These are phyloP conservation scores for Striga asiatica DNA, from an alignment of 257 asterid species.

Conservation along the genomic window DNA sequence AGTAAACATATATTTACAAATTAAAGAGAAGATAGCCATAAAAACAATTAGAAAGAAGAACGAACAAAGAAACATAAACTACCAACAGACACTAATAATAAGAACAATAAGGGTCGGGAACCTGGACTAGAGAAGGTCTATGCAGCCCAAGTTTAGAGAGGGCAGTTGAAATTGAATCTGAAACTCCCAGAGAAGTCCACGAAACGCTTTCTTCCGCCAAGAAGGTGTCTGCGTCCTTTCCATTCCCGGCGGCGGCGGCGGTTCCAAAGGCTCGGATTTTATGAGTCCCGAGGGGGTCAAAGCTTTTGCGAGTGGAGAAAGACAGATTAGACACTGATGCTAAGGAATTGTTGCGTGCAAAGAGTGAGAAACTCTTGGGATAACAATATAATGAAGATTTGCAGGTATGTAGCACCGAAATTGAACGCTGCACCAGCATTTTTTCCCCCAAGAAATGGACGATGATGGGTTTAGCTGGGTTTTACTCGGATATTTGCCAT, in stretches of 20 bases:
- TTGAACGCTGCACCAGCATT: slow-evolving; percentile 43
- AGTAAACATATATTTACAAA: too few species aligned
- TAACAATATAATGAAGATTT: slow-evolving; percentile 23
- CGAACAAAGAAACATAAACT: too few species aligned
- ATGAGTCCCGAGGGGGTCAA: slow-evolving; percentile 19
- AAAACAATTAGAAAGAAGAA: too few species aligned
- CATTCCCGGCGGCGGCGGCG: slow-evolving; percentile 23
- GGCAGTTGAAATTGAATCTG: slow-evolving; percentile 49
- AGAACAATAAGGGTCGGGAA: not conserved
- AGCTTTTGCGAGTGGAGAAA: slow-evolving; percentile 14
- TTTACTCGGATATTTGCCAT: not conserved
- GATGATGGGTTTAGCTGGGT: slow-evolving; percentile 27
- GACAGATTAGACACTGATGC: slow-evolving; percentile 14
- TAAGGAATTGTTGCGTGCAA: slow-evolving; percentile 15
- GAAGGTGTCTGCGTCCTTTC: slow-evolving; percentile 45
- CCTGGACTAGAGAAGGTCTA: slow-evolving; percentile 93
- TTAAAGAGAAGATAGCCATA: too few species aligned
- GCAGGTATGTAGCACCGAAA: slow-evolving; percentile 30
- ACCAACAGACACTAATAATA: not conserved
- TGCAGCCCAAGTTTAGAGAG: slow-evolving; percentile 50
- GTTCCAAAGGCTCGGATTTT: slow-evolving; percentile 37
- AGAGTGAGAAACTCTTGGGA: slow-evolving; percentile 15
- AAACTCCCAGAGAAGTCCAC: slow-evolving; percentile 78
- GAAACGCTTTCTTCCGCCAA: slow-evolving; percentile 70
- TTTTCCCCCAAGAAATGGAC: slow-evolving; percentile 12